Base-by-base conservation (phyloP, 805 yeast species). In the Ogataea neopini region DNA sequence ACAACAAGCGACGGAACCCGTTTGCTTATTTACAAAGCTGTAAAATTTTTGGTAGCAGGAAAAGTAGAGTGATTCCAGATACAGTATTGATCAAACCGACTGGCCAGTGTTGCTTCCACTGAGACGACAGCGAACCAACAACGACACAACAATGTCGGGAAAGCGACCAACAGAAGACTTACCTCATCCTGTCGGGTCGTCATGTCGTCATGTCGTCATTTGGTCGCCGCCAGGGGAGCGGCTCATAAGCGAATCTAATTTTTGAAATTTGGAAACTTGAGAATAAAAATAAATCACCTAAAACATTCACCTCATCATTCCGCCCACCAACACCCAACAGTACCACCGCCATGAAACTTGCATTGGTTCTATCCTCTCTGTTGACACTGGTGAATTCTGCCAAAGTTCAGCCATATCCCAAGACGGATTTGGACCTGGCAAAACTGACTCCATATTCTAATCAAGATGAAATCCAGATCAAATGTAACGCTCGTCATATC, bases 401-500 rank as follows among this genome's bases (percentile, higher is more conserved):
- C 5, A 60, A 58, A 30, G 45, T 58, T 19, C 56, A 59, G 29
- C 49, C 61, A n/a, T 65, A 54, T 35, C 69, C 69, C 6, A 44
- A 45, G 15, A 48, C 61, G 2, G 60, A 60, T 6, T 25, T 54
- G 11, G 59, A 56, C 15, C 26, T 54, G 3, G 26, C 46, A 3
- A 49, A 48, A 2, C 52, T 49, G 32, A 45, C 48, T 10, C 35
- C 56, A 1, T 64, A 62, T 58, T 38, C 54, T 4, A 19, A 25
- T 1, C 75, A 76, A 3, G 77, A 80, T 41, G 65, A 61, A 6
- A 62, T 84, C 11, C 65, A 73, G 37, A 57, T 84, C 43, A 78
- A 76, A 54, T 86, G 94, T 62, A 85, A 82, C 50, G 64, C 77
- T 42, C 72, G 94, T 58, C 78, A 83, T 53, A 86, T 86, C 44